A percentile compares a stretch with the other conserved stretches of the same genome.
phyloP scores from a whole-genome alignment of 2,329 filamentous ascomycete genomes.

The Tolypocladium inflatum region DNA sequence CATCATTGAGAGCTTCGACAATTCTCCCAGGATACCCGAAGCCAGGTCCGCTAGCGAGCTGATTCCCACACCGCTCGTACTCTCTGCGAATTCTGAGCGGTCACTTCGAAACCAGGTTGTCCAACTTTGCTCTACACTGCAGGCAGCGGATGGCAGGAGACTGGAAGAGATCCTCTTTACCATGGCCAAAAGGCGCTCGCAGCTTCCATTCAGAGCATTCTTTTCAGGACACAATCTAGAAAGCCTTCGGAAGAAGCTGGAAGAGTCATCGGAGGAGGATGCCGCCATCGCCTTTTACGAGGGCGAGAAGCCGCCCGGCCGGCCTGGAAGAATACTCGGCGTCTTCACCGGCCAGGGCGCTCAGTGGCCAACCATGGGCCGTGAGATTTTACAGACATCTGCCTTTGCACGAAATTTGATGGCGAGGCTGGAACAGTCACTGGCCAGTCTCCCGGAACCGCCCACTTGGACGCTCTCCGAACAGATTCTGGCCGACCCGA shows the following conservation, averaged over 20 bases:
- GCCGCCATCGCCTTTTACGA: not conserved
- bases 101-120: not conserved
- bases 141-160: not conserved
- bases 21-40: not conserved
- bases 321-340: constrained; percentile 7
- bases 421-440: not conserved
- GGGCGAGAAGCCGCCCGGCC: not conserved
- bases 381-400: constrained; percentile 9
- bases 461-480: constrained; percentile 1
- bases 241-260: not conserved
- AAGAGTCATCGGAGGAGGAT: not conserved
- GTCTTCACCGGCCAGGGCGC: constrained; percentile 25
- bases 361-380: constrained; percentile 23
- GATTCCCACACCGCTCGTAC: not conserved
- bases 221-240: not conserved
- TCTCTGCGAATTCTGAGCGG: not conserved
- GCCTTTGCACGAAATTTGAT: not conserved
- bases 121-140: not conserved
- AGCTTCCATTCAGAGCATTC: not conserved
- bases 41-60: too few species aligned
- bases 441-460: not conserved
- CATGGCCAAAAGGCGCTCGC: not conserved
- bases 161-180: not conserved
- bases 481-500: not conserved
- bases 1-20: constrained; percentile 18